Evolutionary conservation across 2,329 filamentous ascomycete species (phyloP).

Genomic region (Hymenoscyphus linearis): DNA sequence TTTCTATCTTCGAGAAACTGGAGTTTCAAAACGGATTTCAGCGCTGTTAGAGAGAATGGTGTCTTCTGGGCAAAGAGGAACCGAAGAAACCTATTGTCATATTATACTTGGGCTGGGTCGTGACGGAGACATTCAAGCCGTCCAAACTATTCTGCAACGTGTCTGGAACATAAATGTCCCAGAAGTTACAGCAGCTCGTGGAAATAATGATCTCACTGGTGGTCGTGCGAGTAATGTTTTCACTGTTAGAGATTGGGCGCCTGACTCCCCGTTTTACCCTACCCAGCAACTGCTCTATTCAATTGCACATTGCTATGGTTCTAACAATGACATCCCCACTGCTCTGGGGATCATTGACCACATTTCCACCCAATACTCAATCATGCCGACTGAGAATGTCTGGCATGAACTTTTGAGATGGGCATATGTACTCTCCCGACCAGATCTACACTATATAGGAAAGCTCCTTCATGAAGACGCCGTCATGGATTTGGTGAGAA

Average conservation of each 20-base stretch:
- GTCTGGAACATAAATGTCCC: constrained; percentile 45
- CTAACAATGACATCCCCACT: constrained; percentile 55
- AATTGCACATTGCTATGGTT: constrained; percentile 64
- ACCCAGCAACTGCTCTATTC: constrained; percentile 54
- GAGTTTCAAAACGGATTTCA: constrained; percentile 18
- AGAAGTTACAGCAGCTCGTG: constrained; percentile 5
- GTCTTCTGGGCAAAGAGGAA: constrained; percentile 36
- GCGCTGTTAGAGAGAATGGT: constrained; percentile 45
- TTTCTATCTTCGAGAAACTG: constrained; percentile 21
- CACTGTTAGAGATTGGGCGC: constrained; percentile 36
- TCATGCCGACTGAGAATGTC: constrained; percentile 50
- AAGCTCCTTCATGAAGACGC: constrained; percentile 18
- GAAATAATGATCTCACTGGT: constrained; percentile 26
- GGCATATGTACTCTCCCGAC: constrained; percentile 52
- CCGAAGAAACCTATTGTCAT: constrained; percentile 48
- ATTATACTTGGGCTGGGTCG: constrained; percentile 47
- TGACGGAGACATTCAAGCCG: constrained; percentile 43
- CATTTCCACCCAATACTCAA: constrained; percentile 52
- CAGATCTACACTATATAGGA: background rate
- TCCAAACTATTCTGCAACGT: constrained; percentile 43
- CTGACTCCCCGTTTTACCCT: constrained; percentile 52
- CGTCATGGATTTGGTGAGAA: constrained; percentile 25
- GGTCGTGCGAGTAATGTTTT: constrained; percentile 15
- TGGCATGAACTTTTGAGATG: constrained; percentile 67
- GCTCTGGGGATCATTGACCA: constrained; percentile 57